A percentile compares a stretch with the other conserved stretches of the same genome.
Evolutionary conservation across 78 protist species (phyloP).

Genomic region (Dictyostelium discoideum): DNA sequence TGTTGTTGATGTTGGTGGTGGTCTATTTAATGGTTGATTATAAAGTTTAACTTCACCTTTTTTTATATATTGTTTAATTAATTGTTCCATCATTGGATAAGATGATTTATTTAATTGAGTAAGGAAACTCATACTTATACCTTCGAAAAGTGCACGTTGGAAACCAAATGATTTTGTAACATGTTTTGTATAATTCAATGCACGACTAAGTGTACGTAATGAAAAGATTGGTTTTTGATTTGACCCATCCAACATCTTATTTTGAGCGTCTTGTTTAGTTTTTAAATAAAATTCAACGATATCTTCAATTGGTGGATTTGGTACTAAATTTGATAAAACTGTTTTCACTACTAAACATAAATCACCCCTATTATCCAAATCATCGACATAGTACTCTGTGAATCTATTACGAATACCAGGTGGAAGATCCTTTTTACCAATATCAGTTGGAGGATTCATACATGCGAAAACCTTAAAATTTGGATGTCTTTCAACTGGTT

Average conservation of each 20-base stretch:
- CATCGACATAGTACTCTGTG: slow-evolving; percentile 97
- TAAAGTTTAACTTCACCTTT: slow-evolving; percentile 50
- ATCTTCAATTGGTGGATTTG: slow-evolving; percentile 74
- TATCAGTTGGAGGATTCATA: slow-evolving; percentile 99
- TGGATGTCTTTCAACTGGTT: slow-evolving; percentile 94
- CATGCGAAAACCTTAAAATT: slow-evolving; percentile 97
- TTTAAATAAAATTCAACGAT: slow-evolving; percentile 87
- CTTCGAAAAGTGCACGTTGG: slow-evolving; percentile 92
- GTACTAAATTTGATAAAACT: slow-evolving; percentile 50
- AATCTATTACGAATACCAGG: slow-evolving; percentile 91
- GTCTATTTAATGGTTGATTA: slow-evolving; percentile 73
- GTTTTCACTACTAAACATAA: slow-evolving; percentile 82
- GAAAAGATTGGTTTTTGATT: slow-evolving; percentile 94
- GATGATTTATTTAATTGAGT: slow-evolving; percentile 84
- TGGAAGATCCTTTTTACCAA: slow-evolving; percentile 98
- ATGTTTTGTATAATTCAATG: slow-evolving; percentile 80
- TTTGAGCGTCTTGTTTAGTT: slow-evolving; percentile 69
- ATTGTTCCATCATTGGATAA: slow-evolving; percentile 38
- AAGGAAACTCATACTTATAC: slow-evolving; percentile 92
- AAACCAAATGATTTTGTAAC: slow-evolving; percentile 86
- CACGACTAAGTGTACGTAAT: slow-evolving; percentile 96
- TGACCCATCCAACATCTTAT: slow-evolving; percentile 88
- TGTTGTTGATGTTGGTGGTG: background rate
- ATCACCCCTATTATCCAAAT: slow-evolving; percentile 88
- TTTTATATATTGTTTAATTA: slow-evolving; percentile 33